Conservation (phyloP, 2,329 filamentous ascomycete species). For the Trichoderma citrinoviride region DNA sequence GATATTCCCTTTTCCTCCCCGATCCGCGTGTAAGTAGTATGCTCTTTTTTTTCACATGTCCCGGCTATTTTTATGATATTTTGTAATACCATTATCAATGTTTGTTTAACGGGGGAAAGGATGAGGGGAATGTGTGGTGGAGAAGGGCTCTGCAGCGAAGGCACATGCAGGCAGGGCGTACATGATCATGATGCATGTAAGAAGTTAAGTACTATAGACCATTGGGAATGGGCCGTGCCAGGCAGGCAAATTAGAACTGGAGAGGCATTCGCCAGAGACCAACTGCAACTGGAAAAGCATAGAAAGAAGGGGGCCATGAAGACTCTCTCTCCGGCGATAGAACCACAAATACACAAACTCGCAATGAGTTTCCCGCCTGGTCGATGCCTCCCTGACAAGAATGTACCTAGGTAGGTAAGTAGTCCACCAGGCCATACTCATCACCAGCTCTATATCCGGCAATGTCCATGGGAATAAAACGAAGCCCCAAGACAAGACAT, state of each 20-base stretch:
- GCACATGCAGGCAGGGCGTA: neutral
- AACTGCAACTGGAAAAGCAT: neutral
- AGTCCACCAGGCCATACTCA: too few species aligned
- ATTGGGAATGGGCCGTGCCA: too few species aligned
- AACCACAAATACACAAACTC: neutral
- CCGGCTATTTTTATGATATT: neutral
- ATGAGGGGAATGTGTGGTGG: too few species aligned
- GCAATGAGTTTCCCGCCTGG: neutral
- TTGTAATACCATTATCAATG: slow-evolving; percentile 11
- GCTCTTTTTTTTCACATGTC: neutral
- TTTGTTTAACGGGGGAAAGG: neutral
- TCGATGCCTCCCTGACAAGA: neutral
- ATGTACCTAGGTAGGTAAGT: too few species aligned
- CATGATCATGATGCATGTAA: neutral
- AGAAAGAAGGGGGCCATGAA: neutral
- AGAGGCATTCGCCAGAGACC: neutral
- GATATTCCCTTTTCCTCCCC: neutral
- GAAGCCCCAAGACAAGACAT: neutral
- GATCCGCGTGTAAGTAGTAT: slow-evolving; percentile 12
- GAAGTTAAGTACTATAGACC: too few species aligned
- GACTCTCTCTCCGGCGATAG: neutral
- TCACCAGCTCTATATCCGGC: neutral
- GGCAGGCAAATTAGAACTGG: neutral
- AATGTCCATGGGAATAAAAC: neutral
- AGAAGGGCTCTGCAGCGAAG: neutral